phyloP scores from a whole-genome alignment of 2,329 filamentous ascomycete species.

The Sporothrix variecibatus region DNA sequence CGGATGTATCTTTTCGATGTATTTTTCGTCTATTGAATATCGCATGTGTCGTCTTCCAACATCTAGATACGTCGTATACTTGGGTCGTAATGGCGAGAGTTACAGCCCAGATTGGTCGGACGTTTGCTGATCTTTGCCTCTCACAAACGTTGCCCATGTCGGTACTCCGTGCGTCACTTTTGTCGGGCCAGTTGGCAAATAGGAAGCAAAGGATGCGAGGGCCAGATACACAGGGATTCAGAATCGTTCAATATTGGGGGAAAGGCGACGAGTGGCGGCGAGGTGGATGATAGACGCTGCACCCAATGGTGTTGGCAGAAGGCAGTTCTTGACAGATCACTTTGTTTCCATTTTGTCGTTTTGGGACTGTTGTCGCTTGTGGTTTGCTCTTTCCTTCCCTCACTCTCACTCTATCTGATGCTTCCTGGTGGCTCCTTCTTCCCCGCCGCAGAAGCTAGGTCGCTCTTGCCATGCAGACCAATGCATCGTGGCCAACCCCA shows the following conservation, averaged over 20 bases:
- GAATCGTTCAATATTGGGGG: constrained; percentile 13
- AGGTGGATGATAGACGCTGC: neutral
- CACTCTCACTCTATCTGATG: neutral
- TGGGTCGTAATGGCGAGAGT: constrained; percentile 2
- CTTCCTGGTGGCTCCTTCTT: constrained; percentile 1
- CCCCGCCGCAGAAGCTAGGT: neutral
- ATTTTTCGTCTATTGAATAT: too few relatives aligned
- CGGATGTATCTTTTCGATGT: neutral
- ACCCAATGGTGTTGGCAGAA: constrained; percentile 1
- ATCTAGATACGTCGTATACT: neutral
- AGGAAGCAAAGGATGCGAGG: constrained; percentile 11
- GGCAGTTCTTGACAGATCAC: constrained; percentile 17
- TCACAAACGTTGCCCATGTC: neutral
- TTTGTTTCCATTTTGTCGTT: neutral
- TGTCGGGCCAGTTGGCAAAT: constrained; percentile 7
- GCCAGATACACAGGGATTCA: neutral
- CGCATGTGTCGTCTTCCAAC: neutral
- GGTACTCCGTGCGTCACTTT: neutral
- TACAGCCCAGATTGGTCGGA: neutral
- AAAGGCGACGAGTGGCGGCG: neutral
- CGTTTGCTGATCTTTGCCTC: neutral
- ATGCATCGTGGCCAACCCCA: constrained; percentile 5
- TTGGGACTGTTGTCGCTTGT: neutral
- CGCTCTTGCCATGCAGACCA: neutral
- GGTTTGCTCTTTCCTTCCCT: neutral